Base-by-base conservation (phyloP, 2,329 filamentous ascomycete genomes). In the Trichoderma sp. region DNA sequence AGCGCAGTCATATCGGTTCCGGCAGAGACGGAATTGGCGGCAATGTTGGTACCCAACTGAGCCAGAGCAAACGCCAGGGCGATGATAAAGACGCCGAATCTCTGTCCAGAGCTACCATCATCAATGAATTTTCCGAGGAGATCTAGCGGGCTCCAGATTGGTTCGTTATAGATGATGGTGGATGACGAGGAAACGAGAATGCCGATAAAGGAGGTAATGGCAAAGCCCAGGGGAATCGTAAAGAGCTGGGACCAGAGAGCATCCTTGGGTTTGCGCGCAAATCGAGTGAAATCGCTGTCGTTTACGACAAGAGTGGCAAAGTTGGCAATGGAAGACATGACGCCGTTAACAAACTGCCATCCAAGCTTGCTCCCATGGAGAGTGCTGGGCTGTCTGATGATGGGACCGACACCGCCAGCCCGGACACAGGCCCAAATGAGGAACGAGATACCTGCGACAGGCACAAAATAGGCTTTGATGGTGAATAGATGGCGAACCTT, bases 271-370 rank as follows among this genome's bases (percentile, higher is more conserved):
- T 90, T 93, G 24, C 82, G 81, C 3, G 93, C 91, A 75, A 97
- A 97, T 77, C 94, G 90, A 24, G 92, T 84, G 78, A 97, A 97
- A 76, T 97, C 93, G 0, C 91, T 91, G 73, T 92, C 90, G 77
- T 96, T 90, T 70, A 91, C 86, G 73, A 97, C 96, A 39, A 97
- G 85, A 0, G 94, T 93, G 1, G 93, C 92, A 76, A 97, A 97
- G 81, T 97, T 97, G 74, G 92, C 91, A 72, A 97, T 94, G 4
- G 92, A 90, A 28, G 87, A 90, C 93, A 97, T 97, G 80, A 97
- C 90, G 46, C 93, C 93, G 70, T 90, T 90, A 70, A 97, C 86
- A 69, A 97, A 89, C 28, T 89, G 87, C 94, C 94, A 97, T 1
- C 84, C 93, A 4, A 97, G 84, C 0, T 85, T 84, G 70, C 87